Evolutionary conservation across 2,329 filamentous ascomycete species (phyloP).

Genomic region (Diaporthe citrichinensis): DNA sequence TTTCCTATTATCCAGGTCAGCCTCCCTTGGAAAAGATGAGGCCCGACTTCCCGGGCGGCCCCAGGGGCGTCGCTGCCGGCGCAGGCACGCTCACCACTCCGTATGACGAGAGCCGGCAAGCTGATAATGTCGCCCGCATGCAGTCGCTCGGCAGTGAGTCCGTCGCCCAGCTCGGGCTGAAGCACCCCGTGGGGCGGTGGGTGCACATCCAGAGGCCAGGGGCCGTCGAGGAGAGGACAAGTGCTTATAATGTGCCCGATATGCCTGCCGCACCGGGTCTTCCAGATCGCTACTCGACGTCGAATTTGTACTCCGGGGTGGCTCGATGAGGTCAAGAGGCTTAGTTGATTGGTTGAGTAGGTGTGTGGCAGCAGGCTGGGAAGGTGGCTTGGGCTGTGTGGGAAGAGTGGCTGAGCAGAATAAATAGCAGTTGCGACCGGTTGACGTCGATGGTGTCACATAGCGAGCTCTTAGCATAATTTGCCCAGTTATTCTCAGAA

Average conservation of each 20-base stretch:
- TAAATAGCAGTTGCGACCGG: neutral
- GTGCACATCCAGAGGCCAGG: slow-evolving; percentile 18
- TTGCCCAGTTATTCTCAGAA: neutral
- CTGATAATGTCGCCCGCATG: slow-evolving; percentile 1
- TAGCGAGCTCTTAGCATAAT: neutral
- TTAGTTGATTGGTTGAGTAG: neutral
- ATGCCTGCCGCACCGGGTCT: neutral
- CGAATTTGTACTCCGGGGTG: neutral
- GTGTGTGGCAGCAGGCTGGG: neutral
- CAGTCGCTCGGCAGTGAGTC: slow-evolving; percentile 29
- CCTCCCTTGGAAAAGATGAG: slow-evolving; percentile 7
- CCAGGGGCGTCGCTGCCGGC: neutral
- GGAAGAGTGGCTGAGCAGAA: no score
- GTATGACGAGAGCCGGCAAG: slow-evolving; percentile 6
- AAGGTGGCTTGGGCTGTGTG: no score
- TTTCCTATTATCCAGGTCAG: slow-evolving; percentile 26
- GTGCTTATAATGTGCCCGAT: slow-evolving; percentile 15
- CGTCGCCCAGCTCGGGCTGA: slow-evolving; percentile 17
- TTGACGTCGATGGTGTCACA: neutral
- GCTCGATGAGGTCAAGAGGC: slow-evolving; percentile 1
- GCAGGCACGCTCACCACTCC: neutral
- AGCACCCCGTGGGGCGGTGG: slow-evolving; percentile 18
- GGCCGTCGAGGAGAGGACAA: neutral
- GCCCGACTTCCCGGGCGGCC: neutral
- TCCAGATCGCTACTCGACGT: slow-evolving; percentile 7